A percentile compares a stretch with the other conserved stretches of the same genome.
Evolutionary conservation across 345 rosid genomes (phyloP).

Genomic region (Populus nigra): DNA sequence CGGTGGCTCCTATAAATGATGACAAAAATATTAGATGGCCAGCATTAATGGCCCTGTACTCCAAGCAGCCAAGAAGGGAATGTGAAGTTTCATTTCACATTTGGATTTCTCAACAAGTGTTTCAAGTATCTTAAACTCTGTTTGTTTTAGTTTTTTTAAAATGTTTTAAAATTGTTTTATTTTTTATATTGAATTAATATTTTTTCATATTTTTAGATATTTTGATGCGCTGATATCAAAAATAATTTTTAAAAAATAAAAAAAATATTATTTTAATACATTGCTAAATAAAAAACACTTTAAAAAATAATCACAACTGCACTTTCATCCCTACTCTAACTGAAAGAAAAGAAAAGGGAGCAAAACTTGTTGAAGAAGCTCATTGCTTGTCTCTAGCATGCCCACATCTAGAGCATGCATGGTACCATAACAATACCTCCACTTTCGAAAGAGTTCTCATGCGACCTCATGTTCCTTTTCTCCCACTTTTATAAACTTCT

Average conservation of each 20-base stretch:
- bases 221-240: rapidly evolving
- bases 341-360: background rate
- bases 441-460: conserved; percentile 25
- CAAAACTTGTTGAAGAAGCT: background rate
- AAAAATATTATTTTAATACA: too few species aligned
- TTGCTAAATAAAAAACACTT: too few species aligned
- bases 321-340: too few species aligned
- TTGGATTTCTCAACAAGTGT: background rate
- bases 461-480: conserved; percentile 28
- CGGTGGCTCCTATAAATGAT: background rate
- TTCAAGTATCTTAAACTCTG: too few species aligned
- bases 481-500: background rate
- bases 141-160: too few species aligned
- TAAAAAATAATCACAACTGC: too few species aligned
- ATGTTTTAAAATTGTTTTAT: too few species aligned
- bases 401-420: conserved; percentile 31
- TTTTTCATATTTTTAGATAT: too few species aligned
- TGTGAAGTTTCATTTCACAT: background rate
- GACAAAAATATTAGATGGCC: background rate
- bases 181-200: too few species aligned
- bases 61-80: background rate
- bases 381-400: conserved; percentile 32
- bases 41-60: background rate
- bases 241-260: too few species aligned
- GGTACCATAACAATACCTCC: conserved; percentile 38